Evolutionary conservation across 1,139 yeast species (phyloP).

Genomic region (Meyerozyma elateridarum): DNA sequence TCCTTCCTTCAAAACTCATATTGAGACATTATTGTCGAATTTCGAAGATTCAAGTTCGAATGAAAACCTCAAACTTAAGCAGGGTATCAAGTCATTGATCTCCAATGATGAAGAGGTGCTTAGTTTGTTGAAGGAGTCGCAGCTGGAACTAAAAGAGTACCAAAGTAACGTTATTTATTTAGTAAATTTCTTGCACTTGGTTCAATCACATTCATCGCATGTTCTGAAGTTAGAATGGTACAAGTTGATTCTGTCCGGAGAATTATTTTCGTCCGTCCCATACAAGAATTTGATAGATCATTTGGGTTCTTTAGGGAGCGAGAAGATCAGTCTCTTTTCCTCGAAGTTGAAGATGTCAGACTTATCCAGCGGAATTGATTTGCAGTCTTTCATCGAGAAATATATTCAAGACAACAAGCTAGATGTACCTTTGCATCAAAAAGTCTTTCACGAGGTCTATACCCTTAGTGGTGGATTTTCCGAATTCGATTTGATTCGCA

Average conservation of each 20-base stretch:
- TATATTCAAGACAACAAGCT: neutral
- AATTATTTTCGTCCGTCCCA: neutral
- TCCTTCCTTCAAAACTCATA: slow-evolving; percentile 40
- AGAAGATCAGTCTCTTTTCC: neutral
- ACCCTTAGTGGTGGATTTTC: slow-evolving; percentile 31
- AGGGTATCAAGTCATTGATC: slow-evolving; percentile 3
- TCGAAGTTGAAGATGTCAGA: neutral
- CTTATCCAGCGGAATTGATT: neutral
- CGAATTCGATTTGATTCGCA: slow-evolving; percentile 14
- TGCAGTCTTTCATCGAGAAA: neutral
- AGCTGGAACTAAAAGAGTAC: slow-evolving; percentile 3
- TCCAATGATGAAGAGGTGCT: slow-evolving; percentile 1
- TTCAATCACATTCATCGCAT: slow-evolving; percentile 2
- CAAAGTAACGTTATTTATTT: slow-evolving; percentile 5
- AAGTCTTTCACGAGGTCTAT: slow-evolving; percentile 36
- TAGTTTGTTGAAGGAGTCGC: slow-evolving; percentile 5
- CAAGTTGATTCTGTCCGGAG: slow-evolving; percentile 1
- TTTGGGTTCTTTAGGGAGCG: neutral
- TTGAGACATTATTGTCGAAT: slow-evolving; percentile 22
- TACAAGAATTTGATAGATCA: slow-evolving; percentile 4
- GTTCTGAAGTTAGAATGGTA: slow-evolving; percentile 3
- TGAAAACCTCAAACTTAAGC: slow-evolving; percentile 7
- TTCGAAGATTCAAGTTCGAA: slow-evolving; percentile 23
- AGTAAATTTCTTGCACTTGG: slow-evolving; percentile 5
- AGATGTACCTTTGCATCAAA: neutral